Evolutionary conservation across 1,284 basidiomycete species (phyloP), one percentile per base, ranked within the genome.

Genomic region (Heterobasidion irregulare): DNA sequence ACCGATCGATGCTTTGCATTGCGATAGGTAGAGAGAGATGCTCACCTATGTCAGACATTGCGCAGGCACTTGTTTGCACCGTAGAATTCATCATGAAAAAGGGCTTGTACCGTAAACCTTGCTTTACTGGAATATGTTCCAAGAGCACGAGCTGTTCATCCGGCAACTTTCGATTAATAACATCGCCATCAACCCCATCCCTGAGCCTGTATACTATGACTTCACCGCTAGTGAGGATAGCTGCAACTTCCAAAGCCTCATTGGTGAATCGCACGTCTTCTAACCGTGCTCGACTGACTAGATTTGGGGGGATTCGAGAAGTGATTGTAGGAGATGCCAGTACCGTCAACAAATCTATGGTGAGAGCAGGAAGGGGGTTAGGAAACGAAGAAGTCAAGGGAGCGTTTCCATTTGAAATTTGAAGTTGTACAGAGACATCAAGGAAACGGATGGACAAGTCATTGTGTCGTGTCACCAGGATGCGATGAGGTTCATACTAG

Each of bases 1-100:
- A n/a, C 8, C 34, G 8, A 12, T 26, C 4, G 26, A 26, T 5
- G 4, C 26, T 5, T 26, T 10, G 13, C 10, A 26, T 38, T 7
- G 8, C 36, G 19, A 18, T 6, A n/a, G 10, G 3, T 12, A 4
- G 35, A 12, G 26, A 18, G 15, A 48, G 36, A 43, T 36, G 64
- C 79, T 63, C 62, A 88, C 86, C 89, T 54, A 86, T 79, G 65
- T 90, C 83, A 1, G 84, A 84, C 13, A 89, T 68, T 2, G 84
- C 81, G 62, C 75, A 82, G 15, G 79, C 73, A 2, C 78, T 74
- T 2, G 82, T 73, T 2, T 72, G 69, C 0, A 80, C 82, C 53
- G 72, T 73, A 33, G 80, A 67, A n/a, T 72, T 72, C 32, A 91
- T 66, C 56, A 88, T 74, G 33, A 87, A 77, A 41, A 79, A 77